phyloP scores from a whole-genome alignment of 495 filamentous ascomycete genomes.

The Hyaloscypha variabilis region DNA sequence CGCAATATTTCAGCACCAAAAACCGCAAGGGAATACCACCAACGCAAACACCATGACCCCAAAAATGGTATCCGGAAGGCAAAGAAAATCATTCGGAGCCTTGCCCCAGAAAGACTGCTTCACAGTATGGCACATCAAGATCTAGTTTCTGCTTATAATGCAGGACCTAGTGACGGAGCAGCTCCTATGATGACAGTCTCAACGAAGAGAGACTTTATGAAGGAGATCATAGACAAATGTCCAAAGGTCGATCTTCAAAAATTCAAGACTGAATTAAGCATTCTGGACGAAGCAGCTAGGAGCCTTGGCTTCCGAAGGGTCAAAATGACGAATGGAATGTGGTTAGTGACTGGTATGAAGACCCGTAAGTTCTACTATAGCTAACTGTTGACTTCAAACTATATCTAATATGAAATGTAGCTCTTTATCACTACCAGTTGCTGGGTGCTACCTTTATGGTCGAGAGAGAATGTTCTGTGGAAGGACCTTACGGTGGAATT shows the following conservation, averaged over 20 bases:
- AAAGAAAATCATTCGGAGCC: background rate
- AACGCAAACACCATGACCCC: background rate
- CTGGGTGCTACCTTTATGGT: background rate
- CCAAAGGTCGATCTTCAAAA: background rate
- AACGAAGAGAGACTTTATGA: background rate
- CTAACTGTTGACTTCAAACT: no score
- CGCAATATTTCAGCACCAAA: background rate
- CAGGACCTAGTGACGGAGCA: background rate
- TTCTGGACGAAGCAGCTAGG: background rate
- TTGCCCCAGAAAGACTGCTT: background rate
- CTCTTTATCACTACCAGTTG: background rate
- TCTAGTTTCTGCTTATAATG: background rate
- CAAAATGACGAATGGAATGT: background rate
- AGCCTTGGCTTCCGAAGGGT: background rate
- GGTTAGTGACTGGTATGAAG: background rate
- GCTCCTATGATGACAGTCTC: background rate
- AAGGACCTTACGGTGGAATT: background rate
- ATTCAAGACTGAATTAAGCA: background rate
- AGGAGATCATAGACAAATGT: constrained; percentile 1
- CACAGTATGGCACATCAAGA: background rate
- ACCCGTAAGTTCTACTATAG: background rate
- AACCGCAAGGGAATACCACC: background rate
- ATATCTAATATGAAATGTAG: background rate
- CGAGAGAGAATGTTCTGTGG: background rate
- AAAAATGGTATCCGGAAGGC: background rate